Evolutionary conservation across 805 yeast genomes (phyloP).

Genomic region (Yamadazyma tumulicola): DNA sequence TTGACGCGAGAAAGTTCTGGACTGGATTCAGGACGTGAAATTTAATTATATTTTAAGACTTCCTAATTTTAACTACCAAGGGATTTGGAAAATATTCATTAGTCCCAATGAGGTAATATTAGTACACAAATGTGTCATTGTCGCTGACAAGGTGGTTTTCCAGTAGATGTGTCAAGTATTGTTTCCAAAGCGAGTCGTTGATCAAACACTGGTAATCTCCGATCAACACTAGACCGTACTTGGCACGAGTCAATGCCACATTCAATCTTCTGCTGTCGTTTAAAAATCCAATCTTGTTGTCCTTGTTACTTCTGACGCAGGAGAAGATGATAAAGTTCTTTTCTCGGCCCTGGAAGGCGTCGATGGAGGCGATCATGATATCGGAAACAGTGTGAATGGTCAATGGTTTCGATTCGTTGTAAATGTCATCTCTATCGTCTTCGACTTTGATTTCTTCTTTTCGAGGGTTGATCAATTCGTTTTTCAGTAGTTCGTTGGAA

Average conservation of each 20-base stretch:
- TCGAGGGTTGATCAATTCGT: slow-evolving; percentile 55
- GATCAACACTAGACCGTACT: slow-evolving; percentile 61
- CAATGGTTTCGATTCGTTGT: slow-evolving; percentile 42
- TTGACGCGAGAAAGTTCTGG: too few species aligned
- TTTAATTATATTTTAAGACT: too few species aligned
- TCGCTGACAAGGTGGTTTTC: too few species aligned
- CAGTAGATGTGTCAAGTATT: slow-evolving; percentile 43
- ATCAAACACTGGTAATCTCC: slow-evolving; percentile 41
- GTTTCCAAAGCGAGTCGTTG: slow-evolving; percentile 52
- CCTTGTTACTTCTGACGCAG: slow-evolving; percentile 64
- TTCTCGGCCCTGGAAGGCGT: slow-evolving; percentile 60
- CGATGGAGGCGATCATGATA: slow-evolving; percentile 55
- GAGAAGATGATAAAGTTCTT: slow-evolving; percentile 50
- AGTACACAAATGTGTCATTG: too few species aligned
- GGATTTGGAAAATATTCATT: too few species aligned
- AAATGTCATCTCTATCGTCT: slow-evolving; percentile 59
- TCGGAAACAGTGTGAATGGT: slow-evolving; percentile 48
- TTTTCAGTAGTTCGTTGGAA: slow-evolving; percentile 46
- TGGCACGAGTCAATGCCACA: slow-evolving; percentile 87
- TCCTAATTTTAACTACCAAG: too few species aligned
- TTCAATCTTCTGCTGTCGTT: slow-evolving; percentile 83
- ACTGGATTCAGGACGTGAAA: too few species aligned
- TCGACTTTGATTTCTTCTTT: slow-evolving; percentile 45
- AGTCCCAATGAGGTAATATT: too few species aligned
- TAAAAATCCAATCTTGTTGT: slow-evolving; percentile 75